Evolutionary conservation across 768 basidiomycete species (phyloP), one percentile per base, ranked within the genome.

Genomic region (Panus rudis): DNA sequence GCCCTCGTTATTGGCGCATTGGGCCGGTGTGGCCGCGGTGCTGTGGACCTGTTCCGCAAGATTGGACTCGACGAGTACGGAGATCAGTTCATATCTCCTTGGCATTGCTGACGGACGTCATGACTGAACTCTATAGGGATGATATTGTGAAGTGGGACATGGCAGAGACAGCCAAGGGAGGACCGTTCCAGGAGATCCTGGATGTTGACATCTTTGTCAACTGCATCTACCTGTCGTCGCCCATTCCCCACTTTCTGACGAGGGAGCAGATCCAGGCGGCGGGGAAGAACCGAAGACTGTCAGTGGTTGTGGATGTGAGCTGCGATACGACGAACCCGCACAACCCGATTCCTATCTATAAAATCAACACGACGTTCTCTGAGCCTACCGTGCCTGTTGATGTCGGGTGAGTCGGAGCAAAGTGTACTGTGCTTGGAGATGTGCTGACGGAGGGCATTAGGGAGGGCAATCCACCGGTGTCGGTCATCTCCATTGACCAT

Each of bases 311-410:
- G 20, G 96, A 99, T 54, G 96, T 99, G 54, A 94, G 91, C 61
- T 99, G 96, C 70, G 96, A 99, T 63, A 98, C 94, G 19, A 98
- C 92, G 42, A 99, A 99, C 64, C 93, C 96, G 13, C 85, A 84
- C 75, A 99, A 98, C 63, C 96, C 96, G 1, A 86, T 98, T 52
- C 96, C 96, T 7, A 84, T 99, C 48, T 99, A 99, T 68, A 71
- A 59, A 43, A 75, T 92, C 67, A 97, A 96, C 67, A 98, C 94
- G 17, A 92, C 90, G 0, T 97, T 97, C 62, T 76, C 82, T 37
- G 75, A 88, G 45, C 96, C 96, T 14, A 96, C 93, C 2, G 89
- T 97, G 30, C 71, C 81, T 46, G 92, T 92, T 28, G 78, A 80
- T 35, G 78, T 89, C 54, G 81, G 76, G 84, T 91, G 54, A 66